Base-by-base conservation (phyloP, 805 yeast genomes). In the Jamesozyma hellenica region DNA sequence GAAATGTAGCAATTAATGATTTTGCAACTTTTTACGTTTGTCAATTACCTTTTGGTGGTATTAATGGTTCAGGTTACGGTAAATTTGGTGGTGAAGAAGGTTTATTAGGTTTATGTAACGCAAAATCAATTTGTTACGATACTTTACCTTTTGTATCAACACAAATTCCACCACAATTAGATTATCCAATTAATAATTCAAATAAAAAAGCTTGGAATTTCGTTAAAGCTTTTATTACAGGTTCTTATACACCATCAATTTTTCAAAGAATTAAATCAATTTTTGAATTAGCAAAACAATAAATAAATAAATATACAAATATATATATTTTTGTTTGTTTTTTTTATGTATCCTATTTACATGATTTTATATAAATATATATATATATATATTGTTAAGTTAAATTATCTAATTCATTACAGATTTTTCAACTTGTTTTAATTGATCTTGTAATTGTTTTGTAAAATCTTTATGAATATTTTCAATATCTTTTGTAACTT, bases 81-180 rank as follows among this genome's bases (percentile, higher is more conserved):
- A 90, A 90, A 58, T 92, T 92, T 66, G 95, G 96, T 17, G 99
- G 99, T 35, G 95, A 82, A 57, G 99, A 92, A 67, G 99, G 99
- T 2, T 68, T 92, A 32, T 75, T 85, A 31, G 96, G 96, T 0
- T 67, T 92, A 34, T 90, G 97, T 59, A 71, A 78, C 41, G 83
- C 86, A 40, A 92, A 92, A 56, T 78, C 94, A 33, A 75, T 92
- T 3, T 87, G 95, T 44, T 82, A 74, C 67, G 97, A 92, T 64
- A 77, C 75, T 47, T 72, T 81, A 34, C 78, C 90, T 18, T 75
- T 85, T 49, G 69, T 92, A 12, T 77, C 87, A 6, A 83, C 94
- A 1, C 70, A 75, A 36, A 87, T 92, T 30, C 99, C 99, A 2
- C 75, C 77, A 29, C 86, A 90, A 2, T 65, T 92, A 36, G 97